phyloP scores from a whole-genome alignment of 202 grass and related monocot genomes.

The Digitaria exilis region DNA sequence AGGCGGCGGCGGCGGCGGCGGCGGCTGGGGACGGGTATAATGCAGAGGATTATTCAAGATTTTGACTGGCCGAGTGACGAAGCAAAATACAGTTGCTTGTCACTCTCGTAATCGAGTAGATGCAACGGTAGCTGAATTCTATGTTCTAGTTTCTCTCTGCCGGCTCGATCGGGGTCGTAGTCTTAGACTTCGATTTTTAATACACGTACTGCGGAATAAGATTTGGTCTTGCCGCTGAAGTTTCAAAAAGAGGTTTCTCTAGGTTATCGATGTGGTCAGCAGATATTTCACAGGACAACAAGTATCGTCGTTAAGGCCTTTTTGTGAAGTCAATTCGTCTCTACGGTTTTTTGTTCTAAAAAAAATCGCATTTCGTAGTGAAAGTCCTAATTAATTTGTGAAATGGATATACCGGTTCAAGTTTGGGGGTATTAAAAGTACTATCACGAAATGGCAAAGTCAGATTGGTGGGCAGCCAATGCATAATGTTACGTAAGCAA shows the following conservation, averaged over 20 bases:
- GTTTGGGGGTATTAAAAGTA: background rate
- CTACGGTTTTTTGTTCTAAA: background rate
- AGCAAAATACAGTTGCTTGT: conserved; percentile 36
- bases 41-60: conserved; percentile 16
- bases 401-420: background rate
- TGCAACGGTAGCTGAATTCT: background rate
- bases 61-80: conserved; percentile 11
- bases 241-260: conserved; percentile 13
- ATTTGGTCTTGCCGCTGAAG: background rate
- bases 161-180: background rate
- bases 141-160: background rate
- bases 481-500: background rate
- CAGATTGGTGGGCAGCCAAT: background rate
- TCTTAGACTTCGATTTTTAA: background rate
- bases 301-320: background rate
- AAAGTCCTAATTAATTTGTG: background rate
- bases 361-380: background rate
- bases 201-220: background rate
- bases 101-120: conserved; percentile 7
- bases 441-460: background rate
- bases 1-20: background rate
- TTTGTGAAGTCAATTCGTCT: conserved; percentile 1
- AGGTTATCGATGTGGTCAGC: conserved; percentile 8
- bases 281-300: background rate
- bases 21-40: background rate